A percentile compares a stretch with the other conserved stretches of the same genome.
Evolutionary conservation across 345 rosid species (phyloP).

Genomic region (Capsella bursapastoris): DNA sequence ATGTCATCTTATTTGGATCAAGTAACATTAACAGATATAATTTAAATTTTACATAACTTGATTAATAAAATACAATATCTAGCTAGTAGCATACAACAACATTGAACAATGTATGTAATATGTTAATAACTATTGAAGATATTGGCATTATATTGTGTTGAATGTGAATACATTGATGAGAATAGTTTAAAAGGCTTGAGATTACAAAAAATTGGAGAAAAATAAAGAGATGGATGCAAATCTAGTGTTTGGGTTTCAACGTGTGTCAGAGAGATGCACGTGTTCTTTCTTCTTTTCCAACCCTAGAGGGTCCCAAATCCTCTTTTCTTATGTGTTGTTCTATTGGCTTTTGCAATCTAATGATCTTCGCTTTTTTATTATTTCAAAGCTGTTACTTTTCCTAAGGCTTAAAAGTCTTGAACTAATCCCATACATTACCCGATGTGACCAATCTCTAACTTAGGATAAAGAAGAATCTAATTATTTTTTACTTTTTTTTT

Average conservation of each 20-base stretch:
- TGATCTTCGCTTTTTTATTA: background rate
- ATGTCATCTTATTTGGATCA: background rate
- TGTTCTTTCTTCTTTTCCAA: constrained; percentile 37
- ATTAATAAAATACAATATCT: background rate
- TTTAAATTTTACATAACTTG: background rate
- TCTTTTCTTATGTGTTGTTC: constrained; percentile 17
- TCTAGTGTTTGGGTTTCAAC: constrained; percentile 34
- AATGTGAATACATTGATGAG: background rate
- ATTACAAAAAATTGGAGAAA: constrained; percentile 1
- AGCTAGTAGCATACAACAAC: too few species aligned
- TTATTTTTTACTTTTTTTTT: too few species aligned
- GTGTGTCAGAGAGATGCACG: constrained; percentile 44
- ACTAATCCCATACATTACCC: background rate
- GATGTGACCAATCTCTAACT: constrained; percentile 3
- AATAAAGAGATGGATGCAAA: constrained; percentile 11
- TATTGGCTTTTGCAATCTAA: constrained; percentile 13
- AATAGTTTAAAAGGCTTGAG: background rate
- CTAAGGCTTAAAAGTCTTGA: background rate
- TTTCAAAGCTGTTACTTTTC: background rate
- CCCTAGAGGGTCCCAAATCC: constrained; percentile 10
- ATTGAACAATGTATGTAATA: background rate
- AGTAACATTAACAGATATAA: too few species aligned
- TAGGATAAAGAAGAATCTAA: background rate
- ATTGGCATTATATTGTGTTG: background rate
- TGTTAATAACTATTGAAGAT: background rate